Percentiles rank a stretch among this genome's conserved stretches.
Evolutionary conservation across 805 yeast genomes (phyloP).

Genomic region (Barnettozyma salicaria): DNA sequence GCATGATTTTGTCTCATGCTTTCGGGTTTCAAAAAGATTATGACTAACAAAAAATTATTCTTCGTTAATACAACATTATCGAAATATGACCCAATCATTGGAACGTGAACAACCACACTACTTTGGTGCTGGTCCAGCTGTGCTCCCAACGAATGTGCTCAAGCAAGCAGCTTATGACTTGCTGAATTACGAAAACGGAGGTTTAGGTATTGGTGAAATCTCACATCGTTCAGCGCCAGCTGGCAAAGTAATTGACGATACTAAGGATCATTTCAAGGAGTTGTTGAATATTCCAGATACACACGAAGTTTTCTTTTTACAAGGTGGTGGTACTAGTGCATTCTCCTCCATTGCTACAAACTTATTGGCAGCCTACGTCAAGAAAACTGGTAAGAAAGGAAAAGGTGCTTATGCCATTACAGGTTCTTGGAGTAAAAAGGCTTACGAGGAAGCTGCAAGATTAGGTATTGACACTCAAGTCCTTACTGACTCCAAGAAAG

Average conservation of each 20-base stretch:
- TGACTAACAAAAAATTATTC: no score
- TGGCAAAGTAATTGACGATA: constrained; percentile 62
- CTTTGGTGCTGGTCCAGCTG: constrained; percentile 99
- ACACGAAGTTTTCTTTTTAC: constrained; percentile 90
- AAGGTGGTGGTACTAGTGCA: constrained; percentile 98
- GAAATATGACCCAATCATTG: constrained; percentile 30
- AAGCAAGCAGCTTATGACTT: constrained; percentile 85
- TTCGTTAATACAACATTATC: no score
- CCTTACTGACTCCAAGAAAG: constrained; percentile 57
- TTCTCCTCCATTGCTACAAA: constrained; percentile 85
- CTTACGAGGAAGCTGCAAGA: constrained; percentile 80
- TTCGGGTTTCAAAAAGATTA: constrained; percentile 62
- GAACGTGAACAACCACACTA: constrained; percentile 70
- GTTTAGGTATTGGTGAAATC: constrained; percentile 91
- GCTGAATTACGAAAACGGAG: constrained; percentile 59
- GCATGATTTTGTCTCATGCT: no score
- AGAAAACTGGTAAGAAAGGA: constrained; percentile 68
- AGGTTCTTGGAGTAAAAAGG: constrained; percentile 91
- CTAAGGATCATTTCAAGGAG: constrained; percentile 61
- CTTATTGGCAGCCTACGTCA: constrained; percentile 67
- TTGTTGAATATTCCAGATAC: constrained; percentile 79
- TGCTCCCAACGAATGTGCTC: constrained; percentile 75
- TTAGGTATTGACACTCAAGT: constrained; percentile 71
- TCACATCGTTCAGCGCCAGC: constrained; percentile 93
- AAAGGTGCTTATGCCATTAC: constrained; percentile 83